A percentile compares a stretch with the other conserved stretches of the same genome.
phyloP scores from a whole-genome alignment of 257 asterid species.

The Solanum rostratum region DNA sequence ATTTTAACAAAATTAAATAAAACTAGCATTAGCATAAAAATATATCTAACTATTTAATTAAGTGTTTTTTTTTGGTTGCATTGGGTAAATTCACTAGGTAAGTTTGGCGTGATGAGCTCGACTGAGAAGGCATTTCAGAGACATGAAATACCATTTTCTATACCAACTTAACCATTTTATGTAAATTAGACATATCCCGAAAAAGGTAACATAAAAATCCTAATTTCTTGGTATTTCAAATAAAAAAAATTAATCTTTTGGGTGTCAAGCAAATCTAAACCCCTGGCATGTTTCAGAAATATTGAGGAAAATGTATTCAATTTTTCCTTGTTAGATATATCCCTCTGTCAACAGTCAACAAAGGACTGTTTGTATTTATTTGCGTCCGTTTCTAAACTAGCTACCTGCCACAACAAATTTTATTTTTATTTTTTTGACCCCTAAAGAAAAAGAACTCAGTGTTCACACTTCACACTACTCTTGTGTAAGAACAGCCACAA shows the following conservation, averaged over 20 bases:
- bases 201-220: background rate
- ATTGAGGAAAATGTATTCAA: background rate
- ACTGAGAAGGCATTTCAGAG: background rate
- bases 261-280: background rate
- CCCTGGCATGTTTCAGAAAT: background rate
- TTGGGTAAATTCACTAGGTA: background rate
- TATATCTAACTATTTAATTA: background rate
- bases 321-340: background rate
- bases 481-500: constrained; percentile 14
- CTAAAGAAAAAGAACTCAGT: background rate
- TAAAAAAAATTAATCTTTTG: background rate
- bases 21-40: background rate
- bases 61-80: too few relatives aligned
- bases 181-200: background rate
- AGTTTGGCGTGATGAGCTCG: background rate
- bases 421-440: background rate
- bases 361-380: constrained; percentile 5
- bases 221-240: background rate
- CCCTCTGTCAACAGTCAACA: background rate
- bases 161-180: background rate
- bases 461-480: constrained; percentile 4
- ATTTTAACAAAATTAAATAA: background rate
- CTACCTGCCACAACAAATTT: constrained; percentile 5
- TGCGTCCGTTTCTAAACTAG: constrained; percentile 6
- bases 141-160: background rate